Base-by-base conservation (phyloP, 306 rosid genomes). In the Trichosanthes truncata region DNA sequence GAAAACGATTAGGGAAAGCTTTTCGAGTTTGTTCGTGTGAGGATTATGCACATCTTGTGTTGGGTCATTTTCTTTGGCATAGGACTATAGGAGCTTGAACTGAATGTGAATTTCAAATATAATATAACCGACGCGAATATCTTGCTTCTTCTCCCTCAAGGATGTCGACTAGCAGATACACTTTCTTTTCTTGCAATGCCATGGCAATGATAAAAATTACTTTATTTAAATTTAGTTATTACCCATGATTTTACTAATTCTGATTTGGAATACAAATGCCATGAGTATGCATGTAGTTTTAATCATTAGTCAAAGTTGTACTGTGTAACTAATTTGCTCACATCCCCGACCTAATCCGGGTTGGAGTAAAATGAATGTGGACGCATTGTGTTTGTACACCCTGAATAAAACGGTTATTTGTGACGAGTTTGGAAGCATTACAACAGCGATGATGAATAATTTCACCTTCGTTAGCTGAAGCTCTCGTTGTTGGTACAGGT, bases 401-500 rank as follows among this genome's bases (percentile, higher is more conserved):
- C n/a, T n/a, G n/a, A n/a, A n/a, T n/a, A n/a, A n/a, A n/a, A n/a
- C n/a, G n/a, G n/a, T n/a, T n/a, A n/a, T n/a, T n/a, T n/a, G n/a
- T n/a, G n/a, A n/a, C n/a, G n/a, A n/a, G n/a, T n/a, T n/a, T n/a
- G n/a, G n/a, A n/a, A n/a, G n/a, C n/a, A n/a, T n/a, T n/a, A n/a
- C n/a, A n/a, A n/a, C n/a, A n/a, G n/a, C n/a, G n/a, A n/a, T n/a
- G n/a, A n/a, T n/a, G n/a, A n/a, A n/a, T n/a, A n/a, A n/a, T n/a
- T n/a, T n/a, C n/a, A n/a, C n/a, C n/a, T n/a, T n/a, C n/a, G n/a
- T n/a, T n/a, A n/a, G n/a, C n/a, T n/a, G n/a, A n/a, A n/a, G n/a
- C n/a, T n/a, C n/a, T n/a, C n/a, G 95, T 94, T 84, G 97, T 94
- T 73, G 98, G 98, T 56, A 94, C 97, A 2, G 98, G 98, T 65